Conservation (phyloP, 192 early-diverging fungal genomes). For the Coemansia biformis region DNA sequence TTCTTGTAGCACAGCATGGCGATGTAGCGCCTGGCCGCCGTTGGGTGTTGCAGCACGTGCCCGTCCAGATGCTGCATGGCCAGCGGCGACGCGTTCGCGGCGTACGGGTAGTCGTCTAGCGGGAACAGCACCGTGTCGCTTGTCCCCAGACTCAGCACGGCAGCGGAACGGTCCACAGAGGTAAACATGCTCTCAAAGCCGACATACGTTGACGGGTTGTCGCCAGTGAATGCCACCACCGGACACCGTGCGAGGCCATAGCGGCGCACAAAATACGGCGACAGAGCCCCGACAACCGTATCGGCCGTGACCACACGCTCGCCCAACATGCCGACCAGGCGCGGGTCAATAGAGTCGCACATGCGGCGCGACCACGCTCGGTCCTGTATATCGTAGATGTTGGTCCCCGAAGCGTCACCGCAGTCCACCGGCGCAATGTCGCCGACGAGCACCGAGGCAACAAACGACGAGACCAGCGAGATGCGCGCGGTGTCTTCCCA, state of each 20-base stretch:
- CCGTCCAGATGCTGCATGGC: constrained; percentile 33
- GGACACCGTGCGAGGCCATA: constrained; percentile 64
- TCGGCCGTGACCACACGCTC: constrained; percentile 38
- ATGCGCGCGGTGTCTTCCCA: constrained; percentile 47
- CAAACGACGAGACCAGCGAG: constrained; percentile 69
- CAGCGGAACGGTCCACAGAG: constrained; percentile 27
- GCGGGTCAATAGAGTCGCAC: constrained; percentile 16
- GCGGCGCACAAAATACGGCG: constrained; percentile 56
- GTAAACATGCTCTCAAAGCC: constrained; percentile 55
- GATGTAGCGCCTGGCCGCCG: constrained; percentile 54
- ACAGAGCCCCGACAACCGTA: constrained; percentile 47
- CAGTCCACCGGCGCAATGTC: constrained; percentile 58
- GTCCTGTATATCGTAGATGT: constrained; percentile 63
- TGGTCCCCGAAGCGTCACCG: constrained; percentile 77
- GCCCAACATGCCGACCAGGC: constrained; percentile 49
- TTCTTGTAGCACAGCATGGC: constrained; percentile 83
- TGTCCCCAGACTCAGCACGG: constrained; percentile 74
- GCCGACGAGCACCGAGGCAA: constrained; percentile 60
- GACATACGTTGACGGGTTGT: constrained; percentile 59
- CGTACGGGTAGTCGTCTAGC: constrained; percentile 36
- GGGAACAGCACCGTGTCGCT: constrained; percentile 70
- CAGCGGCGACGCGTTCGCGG: neutral
- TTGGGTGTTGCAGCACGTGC: constrained; percentile 64
- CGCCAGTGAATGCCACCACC: constrained; percentile 69
- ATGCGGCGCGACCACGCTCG: constrained; percentile 18